A percentile compares a stretch with the other conserved stretches of the same genome.
phyloP scores from a whole-genome alignment of 805 yeast species.

The Vanderwaltozyma tropicalis region DNA sequence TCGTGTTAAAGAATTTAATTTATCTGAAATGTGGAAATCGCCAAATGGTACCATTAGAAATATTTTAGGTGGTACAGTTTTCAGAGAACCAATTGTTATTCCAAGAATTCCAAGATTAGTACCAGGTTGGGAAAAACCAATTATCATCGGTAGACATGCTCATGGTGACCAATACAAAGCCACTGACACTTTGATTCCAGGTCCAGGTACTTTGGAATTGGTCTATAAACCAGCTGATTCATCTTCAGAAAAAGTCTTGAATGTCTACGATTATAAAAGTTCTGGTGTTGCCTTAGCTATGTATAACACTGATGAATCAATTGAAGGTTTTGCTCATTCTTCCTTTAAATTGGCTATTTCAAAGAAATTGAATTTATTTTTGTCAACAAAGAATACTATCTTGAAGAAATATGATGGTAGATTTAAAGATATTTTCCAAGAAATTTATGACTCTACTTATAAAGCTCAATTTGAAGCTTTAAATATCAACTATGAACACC shows the following conservation, averaged over 20 bases:
- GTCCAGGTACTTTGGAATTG: constrained; percentile 51
- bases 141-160: constrained; percentile 79
- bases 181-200: constrained; percentile 57
- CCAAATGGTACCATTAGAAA: constrained; percentile 82
- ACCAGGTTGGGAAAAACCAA: constrained; percentile 75
- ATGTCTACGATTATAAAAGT: constrained; percentile 50
- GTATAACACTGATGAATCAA: constrained; percentile 77
- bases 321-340: constrained; percentile 67
- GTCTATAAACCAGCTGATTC: constrained; percentile 57
- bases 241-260: constrained; percentile 21
- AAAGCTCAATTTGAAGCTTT: constrained; percentile 44
- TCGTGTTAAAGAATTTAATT: constrained; percentile 61
- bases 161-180: constrained; percentile 81
- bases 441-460: constrained; percentile 49
- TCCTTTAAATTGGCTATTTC: constrained; percentile 65
- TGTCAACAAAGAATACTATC: constrained; percentile 73
- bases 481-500: constrained; percentile 67
- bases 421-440: constrained; percentile 71
- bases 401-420: constrained; percentile 75
- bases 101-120: constrained; percentile 68
- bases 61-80: constrained; percentile 72
- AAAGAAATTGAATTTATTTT: constrained; percentile 52
- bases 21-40: constrained; percentile 77
- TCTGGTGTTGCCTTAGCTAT: constrained; percentile 68
- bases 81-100: constrained; percentile 75